Conservation (phyloP, 1,284 basidiomycete species). For the Trichosporon sp. region DNA sequence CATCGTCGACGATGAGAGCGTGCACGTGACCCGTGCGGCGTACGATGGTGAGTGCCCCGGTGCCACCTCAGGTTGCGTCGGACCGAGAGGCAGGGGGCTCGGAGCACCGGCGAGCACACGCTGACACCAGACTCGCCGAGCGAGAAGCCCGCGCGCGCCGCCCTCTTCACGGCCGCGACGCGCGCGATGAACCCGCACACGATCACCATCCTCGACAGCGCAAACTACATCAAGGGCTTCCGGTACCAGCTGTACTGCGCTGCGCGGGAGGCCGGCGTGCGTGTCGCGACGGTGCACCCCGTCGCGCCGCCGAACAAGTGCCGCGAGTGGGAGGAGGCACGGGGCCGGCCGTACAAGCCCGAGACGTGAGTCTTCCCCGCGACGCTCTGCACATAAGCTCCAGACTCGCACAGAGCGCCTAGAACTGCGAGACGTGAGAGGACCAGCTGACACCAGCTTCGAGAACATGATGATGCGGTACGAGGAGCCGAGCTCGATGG, state of each 20-base stretch:
- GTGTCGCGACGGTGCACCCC: slow-evolving; percentile 81
- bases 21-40: slow-evolving; percentile 61
- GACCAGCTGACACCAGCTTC: slow-evolving; percentile 60
- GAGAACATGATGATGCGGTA: slow-evolving; percentile 84
- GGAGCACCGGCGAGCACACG: too few species aligned
- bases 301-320: slow-evolving; percentile 75
- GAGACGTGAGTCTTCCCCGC: slow-evolving; percentile 63
- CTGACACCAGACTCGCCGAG: slow-evolving; percentile 62
- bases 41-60: slow-evolving; percentile 70
- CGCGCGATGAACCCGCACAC: slow-evolving; percentile 67
- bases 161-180: slow-evolving; percentile 80
- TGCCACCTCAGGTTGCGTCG: too few species aligned
- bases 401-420: too few species aligned
- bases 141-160: slow-evolving; percentile 83
- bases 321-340: slow-evolving; percentile 65
- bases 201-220: slow-evolving; percentile 81
- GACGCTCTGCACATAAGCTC: too few species aligned
- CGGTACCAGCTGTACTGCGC: slow-evolving; percentile 97
- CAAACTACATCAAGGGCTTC: slow-evolving; percentile 96
- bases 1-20: slow-evolving; percentile 72
- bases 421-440: not conserved
- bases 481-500: slow-evolving; percentile 95
- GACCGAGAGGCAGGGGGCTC: too few species aligned
- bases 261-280: slow-evolving; percentile 76
- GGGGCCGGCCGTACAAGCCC: slow-evolving; percentile 56